Evolutionary conservation across 176 grass and related monocot genomes (phyloP).

Genomic region (Urochloa ruziziensis): DNA sequence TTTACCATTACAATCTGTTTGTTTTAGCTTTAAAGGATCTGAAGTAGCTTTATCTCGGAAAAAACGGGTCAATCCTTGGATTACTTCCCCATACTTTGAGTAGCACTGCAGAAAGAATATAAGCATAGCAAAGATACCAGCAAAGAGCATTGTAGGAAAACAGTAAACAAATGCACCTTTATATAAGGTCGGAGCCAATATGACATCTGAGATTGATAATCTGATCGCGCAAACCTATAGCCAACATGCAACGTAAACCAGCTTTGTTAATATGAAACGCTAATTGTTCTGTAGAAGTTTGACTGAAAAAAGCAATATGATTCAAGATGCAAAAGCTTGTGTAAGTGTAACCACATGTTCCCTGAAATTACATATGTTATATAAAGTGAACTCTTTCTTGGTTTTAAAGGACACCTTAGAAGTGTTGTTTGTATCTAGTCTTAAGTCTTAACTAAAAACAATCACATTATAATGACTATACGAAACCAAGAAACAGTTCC

Average conservation of each 20-base stretch:
- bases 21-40: conserved; percentile 50
- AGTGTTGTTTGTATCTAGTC: neutral
- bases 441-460: neutral
- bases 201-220: conserved; percentile 86
- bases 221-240: conserved; percentile 75
- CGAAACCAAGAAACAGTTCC: neutral
- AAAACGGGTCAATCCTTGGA: conserved; percentile 79
- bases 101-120: conserved; percentile 66
- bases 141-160: conserved; percentile 15
- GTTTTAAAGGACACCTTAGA: neutral
- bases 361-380: conserved; percentile 8
- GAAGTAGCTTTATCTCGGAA: conserved; percentile 73
- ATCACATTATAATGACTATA: neutral
- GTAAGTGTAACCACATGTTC: conserved; percentile 10
- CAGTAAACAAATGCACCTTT: conserved; percentile 57
- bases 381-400: neutral
- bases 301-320: conserved; percentile 5
- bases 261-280: conserved; percentile 10
- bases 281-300: neutral
- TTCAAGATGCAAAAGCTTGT: neutral
- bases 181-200: conserved; percentile 87
- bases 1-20: conserved; percentile 46
- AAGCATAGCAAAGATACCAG: conserved; percentile 14
- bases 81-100: conserved; percentile 84
- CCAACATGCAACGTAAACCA: conserved; percentile 38